phyloP scores from a whole-genome alignment of 2,329 filamentous ascomycete species.

The Phaeophleospora eucalypticola region DNA sequence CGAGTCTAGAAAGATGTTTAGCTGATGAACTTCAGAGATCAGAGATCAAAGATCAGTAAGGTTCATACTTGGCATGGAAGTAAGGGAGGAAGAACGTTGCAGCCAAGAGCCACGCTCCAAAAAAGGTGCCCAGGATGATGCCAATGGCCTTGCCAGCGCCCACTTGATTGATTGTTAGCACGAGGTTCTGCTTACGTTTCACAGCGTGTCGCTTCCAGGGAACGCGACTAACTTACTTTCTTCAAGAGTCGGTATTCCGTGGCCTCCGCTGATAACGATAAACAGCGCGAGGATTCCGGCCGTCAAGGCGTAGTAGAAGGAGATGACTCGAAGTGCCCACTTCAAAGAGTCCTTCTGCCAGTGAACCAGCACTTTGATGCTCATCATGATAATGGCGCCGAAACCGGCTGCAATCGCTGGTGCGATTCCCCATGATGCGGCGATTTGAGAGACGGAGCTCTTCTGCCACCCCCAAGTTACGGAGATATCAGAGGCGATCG shows the following conservation, averaged over 20 bases:
- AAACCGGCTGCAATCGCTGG: slow-evolving; percentile 33
- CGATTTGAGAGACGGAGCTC: slow-evolving; percentile 31
- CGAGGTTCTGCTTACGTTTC: too few relatives aligned
- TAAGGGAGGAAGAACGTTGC: slow-evolving; percentile 56
- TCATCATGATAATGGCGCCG: slow-evolving; percentile 45
- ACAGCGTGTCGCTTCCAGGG: too few relatives aligned
- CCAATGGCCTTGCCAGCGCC: slow-evolving; percentile 42
- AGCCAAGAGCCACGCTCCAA: slow-evolving; percentile 52
- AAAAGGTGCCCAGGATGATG: slow-evolving; percentile 52
- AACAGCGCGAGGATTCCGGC: slow-evolving; percentile 51
- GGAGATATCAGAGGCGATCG: slow-evolving; percentile 50
- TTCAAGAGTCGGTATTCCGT: slow-evolving; percentile 43
- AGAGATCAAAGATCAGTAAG: slow-evolving; percentile 37
- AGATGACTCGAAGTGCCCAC: slow-evolving; percentile 47
- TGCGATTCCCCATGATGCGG: slow-evolving; percentile 34
- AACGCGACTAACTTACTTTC: too few relatives aligned
- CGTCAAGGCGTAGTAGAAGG: slow-evolving; percentile 45
- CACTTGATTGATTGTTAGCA: too few relatives aligned
- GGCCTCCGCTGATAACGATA: slow-evolving; percentile 48
- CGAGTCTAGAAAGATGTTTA: slow-evolving; percentile 33
- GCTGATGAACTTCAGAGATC: too few relatives aligned
- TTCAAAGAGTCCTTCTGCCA: slow-evolving; percentile 46
- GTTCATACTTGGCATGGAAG: slow-evolving; percentile 55
- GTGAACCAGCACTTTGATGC: slow-evolving; percentile 46
- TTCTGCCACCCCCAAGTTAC: slow-evolving; percentile 54